Evolutionary conservation across 352 stramenopile species (phyloP).

Genomic region (Pythium rhizo-oryzae): DNA sequence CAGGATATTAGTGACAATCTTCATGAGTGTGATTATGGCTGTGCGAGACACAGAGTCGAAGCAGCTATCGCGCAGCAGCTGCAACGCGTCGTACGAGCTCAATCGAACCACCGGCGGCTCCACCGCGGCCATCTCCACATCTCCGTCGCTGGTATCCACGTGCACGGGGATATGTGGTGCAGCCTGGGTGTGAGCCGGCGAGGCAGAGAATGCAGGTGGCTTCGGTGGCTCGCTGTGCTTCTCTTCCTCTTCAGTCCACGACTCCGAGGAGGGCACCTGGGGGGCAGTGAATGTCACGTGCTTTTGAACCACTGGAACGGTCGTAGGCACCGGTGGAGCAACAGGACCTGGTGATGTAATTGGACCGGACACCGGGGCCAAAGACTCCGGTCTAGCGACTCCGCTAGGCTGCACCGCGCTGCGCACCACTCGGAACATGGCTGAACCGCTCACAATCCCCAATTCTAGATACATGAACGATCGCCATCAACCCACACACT

Average conservation of each 20-base stretch:
- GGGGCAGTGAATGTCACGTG: slow-evolving; percentile 23
- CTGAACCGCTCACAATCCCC: slow-evolving; percentile 78
- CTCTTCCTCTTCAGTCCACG: slow-evolving; percentile 23
- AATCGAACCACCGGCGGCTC: slow-evolving; percentile 21
- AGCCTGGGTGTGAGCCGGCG: neutral
- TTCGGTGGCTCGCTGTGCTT: slow-evolving; percentile 7
- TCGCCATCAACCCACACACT: neutral
- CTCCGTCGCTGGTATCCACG: slow-evolving; percentile 16
- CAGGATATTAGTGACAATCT: slow-evolving; percentile 85
- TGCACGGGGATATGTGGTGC: neutral
- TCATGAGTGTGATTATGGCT: slow-evolving; percentile 78
- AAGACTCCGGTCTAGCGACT: no score
- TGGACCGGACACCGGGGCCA: neutral
- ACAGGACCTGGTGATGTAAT: no score
- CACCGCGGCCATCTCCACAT: slow-evolving; percentile 52
- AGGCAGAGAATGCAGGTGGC: neutral
- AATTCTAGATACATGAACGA: slow-evolving; percentile 46
- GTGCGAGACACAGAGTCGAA: slow-evolving; percentile 74
- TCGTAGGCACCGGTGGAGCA: slow-evolving; percentile 10
- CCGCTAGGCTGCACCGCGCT: neutral
- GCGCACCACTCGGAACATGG: slow-evolving; percentile 73
- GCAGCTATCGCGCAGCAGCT: slow-evolving; percentile 69
- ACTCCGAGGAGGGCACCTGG: neutral
- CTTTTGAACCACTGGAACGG: neutral
- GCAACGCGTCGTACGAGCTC: slow-evolving; percentile 63